Conservation (phyloP, 2,329 filamentous ascomycete genomes). For the Pseudogymnoascus pannorum region DNA sequence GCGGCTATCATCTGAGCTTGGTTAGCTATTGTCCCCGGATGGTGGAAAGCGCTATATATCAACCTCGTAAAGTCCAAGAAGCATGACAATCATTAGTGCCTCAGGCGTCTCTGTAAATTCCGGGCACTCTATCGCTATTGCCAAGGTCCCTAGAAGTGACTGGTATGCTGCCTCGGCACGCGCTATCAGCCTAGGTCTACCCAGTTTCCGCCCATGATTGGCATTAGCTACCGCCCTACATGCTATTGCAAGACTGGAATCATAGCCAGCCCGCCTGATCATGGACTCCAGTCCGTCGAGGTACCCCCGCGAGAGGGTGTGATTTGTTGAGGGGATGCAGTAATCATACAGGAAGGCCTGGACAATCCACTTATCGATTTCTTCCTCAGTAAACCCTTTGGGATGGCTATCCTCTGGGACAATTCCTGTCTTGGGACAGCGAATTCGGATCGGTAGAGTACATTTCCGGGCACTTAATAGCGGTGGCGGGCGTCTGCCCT, state of each 20-base stretch:
- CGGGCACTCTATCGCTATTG: constrained; percentile 14
- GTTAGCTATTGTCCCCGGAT: not conserved
- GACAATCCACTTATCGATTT: constrained; percentile 16
- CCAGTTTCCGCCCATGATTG: constrained; percentile 17
- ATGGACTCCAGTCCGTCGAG: constrained; percentile 18
- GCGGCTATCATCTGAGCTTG: constrained; percentile 16
- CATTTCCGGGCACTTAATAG: constrained; percentile 19
- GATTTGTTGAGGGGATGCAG: constrained; percentile 17
- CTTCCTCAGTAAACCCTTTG: constrained; percentile 13
- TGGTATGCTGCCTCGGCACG: constrained; percentile 17
- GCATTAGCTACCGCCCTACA: constrained; percentile 20
- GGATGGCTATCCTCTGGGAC: constrained; percentile 18
- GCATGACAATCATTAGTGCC: constrained; percentile 17
- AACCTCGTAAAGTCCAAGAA: constrained; percentile 22
- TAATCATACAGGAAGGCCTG: constrained; percentile 23
- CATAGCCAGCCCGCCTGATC: constrained; percentile 12
- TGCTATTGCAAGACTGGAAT: constrained; percentile 20
- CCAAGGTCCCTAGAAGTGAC: constrained; percentile 16
- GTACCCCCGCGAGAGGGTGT: constrained; percentile 17
- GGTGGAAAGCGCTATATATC: not conserved
- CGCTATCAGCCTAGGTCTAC: constrained; percentile 15
- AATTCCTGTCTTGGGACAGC: constrained; percentile 17
- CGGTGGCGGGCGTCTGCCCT: not conserved
- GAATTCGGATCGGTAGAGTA: constrained; percentile 16
- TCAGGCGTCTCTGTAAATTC: constrained; percentile 11